Conservation (phyloP, 768 basidiomycete genomes). For the Pleurotus eryngii region DNA sequence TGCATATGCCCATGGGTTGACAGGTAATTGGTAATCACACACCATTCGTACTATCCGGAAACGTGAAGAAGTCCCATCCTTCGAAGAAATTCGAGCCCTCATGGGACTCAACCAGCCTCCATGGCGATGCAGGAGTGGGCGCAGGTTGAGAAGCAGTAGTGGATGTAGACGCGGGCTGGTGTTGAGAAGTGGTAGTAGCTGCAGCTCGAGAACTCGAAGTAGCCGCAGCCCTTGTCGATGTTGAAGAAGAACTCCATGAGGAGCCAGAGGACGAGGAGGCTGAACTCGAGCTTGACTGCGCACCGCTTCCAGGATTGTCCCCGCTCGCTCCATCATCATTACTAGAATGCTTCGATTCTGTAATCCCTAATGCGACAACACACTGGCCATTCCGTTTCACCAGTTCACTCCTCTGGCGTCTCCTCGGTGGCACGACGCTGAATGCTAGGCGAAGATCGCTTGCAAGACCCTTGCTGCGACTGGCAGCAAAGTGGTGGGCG, state of each 20-base stretch:
- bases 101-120: slow-evolving; percentile 58
- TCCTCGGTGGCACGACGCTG: slow-evolving; percentile 47
- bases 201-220: slow-evolving; percentile 8
- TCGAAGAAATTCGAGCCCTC: slow-evolving; percentile 79
- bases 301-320: background rate
- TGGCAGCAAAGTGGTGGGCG: slow-evolving; percentile 52
- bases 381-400: slow-evolving; percentile 28
- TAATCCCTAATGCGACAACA: slow-evolving; percentile 40
- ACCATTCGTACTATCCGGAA: slow-evolving; percentile 75
- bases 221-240: background rate
- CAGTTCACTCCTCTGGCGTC: slow-evolving; percentile 17
- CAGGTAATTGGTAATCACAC: slow-evolving; percentile 12
- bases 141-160: too few relatives aligned
- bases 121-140: slow-evolving; percentile 38
- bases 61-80: slow-evolving; percentile 72
- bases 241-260: background rate
- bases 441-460: slow-evolving; percentile 69
- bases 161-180: too few relatives aligned
- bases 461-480: slow-evolving; percentile 59
- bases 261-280: slow-evolving; percentile 19
- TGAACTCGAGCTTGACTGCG: background rate
- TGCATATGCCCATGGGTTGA: background rate
- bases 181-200: slow-evolving; percentile 12
- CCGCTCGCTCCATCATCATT: slow-evolving; percentile 12
- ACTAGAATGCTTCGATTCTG: slow-evolving; percentile 18